Base-by-base conservation (phyloP, 2,329 filamentous ascomycete genomes). In the Thielaviopsis punctulata region DNA sequence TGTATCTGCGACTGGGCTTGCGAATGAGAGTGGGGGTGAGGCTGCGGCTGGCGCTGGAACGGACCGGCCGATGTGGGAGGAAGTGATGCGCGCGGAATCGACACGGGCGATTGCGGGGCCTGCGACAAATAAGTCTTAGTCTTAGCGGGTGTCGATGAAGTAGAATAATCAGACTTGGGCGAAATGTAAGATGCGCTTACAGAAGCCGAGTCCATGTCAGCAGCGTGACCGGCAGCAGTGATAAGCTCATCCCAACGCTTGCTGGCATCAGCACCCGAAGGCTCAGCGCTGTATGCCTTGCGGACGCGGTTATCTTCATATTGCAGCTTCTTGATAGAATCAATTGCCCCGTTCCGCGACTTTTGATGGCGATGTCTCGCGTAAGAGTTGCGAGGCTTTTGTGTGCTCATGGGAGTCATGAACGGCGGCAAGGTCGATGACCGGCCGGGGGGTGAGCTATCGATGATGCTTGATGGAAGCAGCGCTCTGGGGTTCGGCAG, bases 181-280 rank as follows among this genome's bases (percentile, higher is more conserved):
- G 25, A n/a, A 18, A 33, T 41, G 46, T 44, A 24, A 45, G 45
- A 45, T 18, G 21, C 46, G 73, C 81, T 73, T 76, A 93, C 86
- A 62, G 86, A 86, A 64, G 86, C 93, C 63, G 90, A 78, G 66
- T 95, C 89, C 62, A 89, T 88, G 64, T 94, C 87, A 62, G 90
- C 88, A 52, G 76, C 68, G 52, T 69, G 67, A 55, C 69, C 67
- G 36, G 86, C 90, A 50, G 90, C 90, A 66, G 95, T 89, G 58
- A 96, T 93, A 56, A 96, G 73, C 65, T 96, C 90, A 66, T 95
- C 87, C 92, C 90, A 96, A 61, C 90, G 77, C 69, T 92, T 94
- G 58, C 86, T 88, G 67, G 85, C 84, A 55, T 84, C 82, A 19
- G 78, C 80, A n/a, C 18, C 41, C 53, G 82, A 77, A 22, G 89